A percentile compares a stretch with the other conserved stretches of the same genome.
Conservation (phyloP, 352 stramenopile genomes). For the Pythium sukuiense region DNA sequence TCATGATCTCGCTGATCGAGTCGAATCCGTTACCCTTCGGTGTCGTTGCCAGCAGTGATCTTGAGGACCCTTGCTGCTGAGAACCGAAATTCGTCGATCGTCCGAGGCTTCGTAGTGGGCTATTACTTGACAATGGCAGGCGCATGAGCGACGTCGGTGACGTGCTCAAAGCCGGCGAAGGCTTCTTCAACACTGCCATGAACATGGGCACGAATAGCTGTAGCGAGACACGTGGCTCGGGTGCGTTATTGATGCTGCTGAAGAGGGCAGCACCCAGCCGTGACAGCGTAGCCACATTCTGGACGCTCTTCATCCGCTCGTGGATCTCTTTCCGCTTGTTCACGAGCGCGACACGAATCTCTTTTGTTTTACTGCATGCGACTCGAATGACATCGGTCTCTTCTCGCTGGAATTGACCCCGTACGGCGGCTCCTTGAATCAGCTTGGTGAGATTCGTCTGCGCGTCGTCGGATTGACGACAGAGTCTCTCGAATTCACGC, state of each 20-base stretch:
- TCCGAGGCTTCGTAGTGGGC: background rate
- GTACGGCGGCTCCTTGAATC: conserved; percentile 40
- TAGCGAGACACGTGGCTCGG: background rate
- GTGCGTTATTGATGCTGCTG: conserved; percentile 38
- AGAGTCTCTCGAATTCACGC: conserved; percentile 29
- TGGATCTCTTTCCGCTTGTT: conserved; percentile 20
- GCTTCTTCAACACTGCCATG: conserved; percentile 22
- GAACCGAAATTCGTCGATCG: background rate
- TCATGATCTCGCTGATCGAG: conserved; percentile 20
- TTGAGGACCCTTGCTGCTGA: conserved; percentile 10
- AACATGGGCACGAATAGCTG: conserved; percentile 34
- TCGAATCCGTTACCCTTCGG: conserved; percentile 18
- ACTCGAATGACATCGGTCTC: conserved; percentile 40
- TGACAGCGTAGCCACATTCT: conserved; percentile 28
- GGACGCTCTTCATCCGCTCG: conserved; percentile 16
- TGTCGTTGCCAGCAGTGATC: background rate
- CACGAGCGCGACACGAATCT: conserved; percentile 26
- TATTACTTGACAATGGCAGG: background rate
- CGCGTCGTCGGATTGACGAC: conserved; percentile 20
- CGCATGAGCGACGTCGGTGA: background rate
- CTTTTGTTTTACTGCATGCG: conserved; percentile 27
- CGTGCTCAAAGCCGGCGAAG: background rate
- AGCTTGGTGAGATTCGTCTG: conserved; percentile 37
- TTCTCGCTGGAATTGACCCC: conserved; percentile 44
- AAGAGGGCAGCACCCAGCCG: conserved; percentile 41